Evolutionary conservation across 1,139 yeast genomes (phyloP).

Genomic region (Candida tetrigidarum): DNA sequence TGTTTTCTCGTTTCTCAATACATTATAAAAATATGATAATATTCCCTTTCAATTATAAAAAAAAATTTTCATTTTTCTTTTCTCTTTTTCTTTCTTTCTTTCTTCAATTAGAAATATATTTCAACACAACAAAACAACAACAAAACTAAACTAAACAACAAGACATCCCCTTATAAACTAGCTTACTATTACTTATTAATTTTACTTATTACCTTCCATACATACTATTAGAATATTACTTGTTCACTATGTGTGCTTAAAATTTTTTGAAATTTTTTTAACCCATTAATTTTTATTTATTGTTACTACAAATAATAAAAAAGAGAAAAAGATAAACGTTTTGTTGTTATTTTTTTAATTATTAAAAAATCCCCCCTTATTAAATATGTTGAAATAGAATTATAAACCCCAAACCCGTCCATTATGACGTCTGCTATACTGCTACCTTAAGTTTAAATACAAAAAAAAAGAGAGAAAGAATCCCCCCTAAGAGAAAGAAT

Average conservation of each 20-base stretch:
- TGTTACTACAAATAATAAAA: conserved; percentile 7
- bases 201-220: conserved; percentile 17
- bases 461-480: conserved; percentile 1
- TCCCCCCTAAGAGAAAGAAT: background rate
- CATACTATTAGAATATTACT: conserved; percentile 12
- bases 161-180: background rate
- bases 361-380: conserved; percentile 15
- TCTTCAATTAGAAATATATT: conserved; percentile 14
- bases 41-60: background rate
- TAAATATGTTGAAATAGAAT: conserved; percentile 31
- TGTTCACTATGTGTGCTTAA: conserved; percentile 41
- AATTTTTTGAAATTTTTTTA: conserved; percentile 19
- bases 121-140: conserved; percentile 18
- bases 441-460: conserved; percentile 7
- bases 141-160: conserved; percentile 11
- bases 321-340: conserved; percentile 4
- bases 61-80: conserved; percentile 14
- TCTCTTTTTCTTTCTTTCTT: conserved; percentile 12
- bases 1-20: background rate
- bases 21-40: background rate
- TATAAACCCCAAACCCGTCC: conserved; percentile 28
- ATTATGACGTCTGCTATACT: conserved; percentile 29
- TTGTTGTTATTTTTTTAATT: conserved; percentile 11
- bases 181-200: conserved; percentile 11
- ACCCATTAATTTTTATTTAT: conserved; percentile 10